Percentiles rank a stretch among this genome's conserved stretches.
Conservation (phyloP, 1,139 yeast genomes). For the Magnusiomyces fungicola region DNA sequence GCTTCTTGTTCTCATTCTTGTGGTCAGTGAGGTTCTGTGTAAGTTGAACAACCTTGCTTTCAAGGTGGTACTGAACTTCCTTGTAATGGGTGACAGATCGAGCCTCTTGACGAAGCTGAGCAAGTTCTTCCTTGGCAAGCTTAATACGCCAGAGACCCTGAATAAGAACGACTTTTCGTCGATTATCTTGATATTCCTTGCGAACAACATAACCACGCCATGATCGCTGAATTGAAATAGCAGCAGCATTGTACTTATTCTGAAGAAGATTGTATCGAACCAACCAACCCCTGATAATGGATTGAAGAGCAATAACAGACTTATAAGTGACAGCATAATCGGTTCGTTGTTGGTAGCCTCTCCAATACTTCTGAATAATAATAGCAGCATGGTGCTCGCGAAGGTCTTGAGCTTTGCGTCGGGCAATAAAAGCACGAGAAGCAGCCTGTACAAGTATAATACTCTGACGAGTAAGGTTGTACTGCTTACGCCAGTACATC, state of each 20-base stretch:
- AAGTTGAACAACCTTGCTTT: conserved; percentile 90
- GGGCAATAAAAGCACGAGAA: conserved; percentile 54
- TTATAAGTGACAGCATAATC: conserved; percentile 39
- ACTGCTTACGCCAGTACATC: conserved; percentile 55
- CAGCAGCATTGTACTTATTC: conserved; percentile 53
- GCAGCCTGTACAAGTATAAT: conserved; percentile 53
- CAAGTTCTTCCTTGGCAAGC: conserved; percentile 59
- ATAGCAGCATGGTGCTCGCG: conserved; percentile 61
- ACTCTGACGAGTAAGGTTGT: conserved; percentile 48
- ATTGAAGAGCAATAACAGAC: conserved; percentile 58
- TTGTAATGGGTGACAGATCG: conserved; percentile 83
- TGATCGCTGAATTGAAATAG: conserved; percentile 59
- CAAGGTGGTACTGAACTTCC: conserved; percentile 87
- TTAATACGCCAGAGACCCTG: conserved; percentile 77
- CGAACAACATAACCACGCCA: conserved; percentile 55
- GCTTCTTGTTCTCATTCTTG: conserved; percentile 70
- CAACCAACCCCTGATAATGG: conserved; percentile 57
- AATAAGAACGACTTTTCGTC: conserved; percentile 54
- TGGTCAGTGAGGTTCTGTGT: conserved; percentile 76
- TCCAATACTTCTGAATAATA: conserved; percentile 60
- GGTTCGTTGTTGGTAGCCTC: conserved; percentile 56
- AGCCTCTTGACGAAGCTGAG: conserved; percentile 67
- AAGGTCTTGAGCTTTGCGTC: conserved; percentile 51
- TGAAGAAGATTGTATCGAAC: conserved; percentile 45
- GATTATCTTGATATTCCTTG: conserved; percentile 36